Base-by-base conservation (phyloP, 768 basidiomycete species). In the Naganishia friedmannii region DNA sequence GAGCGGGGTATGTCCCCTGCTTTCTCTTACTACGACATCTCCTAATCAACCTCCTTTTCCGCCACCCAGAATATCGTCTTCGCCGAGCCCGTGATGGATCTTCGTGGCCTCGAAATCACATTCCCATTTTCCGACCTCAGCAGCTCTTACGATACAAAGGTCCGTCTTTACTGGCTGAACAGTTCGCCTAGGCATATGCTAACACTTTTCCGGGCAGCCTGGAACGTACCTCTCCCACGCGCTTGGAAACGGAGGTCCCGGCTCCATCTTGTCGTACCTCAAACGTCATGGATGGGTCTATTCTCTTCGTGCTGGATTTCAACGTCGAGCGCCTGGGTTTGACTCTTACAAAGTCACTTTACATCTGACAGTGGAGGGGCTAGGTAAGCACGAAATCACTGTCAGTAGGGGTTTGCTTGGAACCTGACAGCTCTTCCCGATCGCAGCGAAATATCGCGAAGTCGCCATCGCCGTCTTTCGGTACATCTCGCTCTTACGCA, bases 271-370 rank as follows among this genome's bases (percentile, higher is more conserved):
- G 74, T 91, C 93, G 0, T 92, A 93, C 78, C 84, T 99, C 69
- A 98, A 95, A 82, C 84, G 85, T 70, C 90, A 89, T 76, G 91
- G 92, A 2, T 95, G 93, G 92, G 85, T 90, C 46, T 91, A 88
- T 31, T 84, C 84, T 13, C 83, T 98, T 60, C 87, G 85, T 66
- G 84, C 88, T 53, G 92, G 90, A 0, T 84, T 86, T 2, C 89
- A 90, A 74, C 91, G 86, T 23, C 86, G 91, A 73, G 82, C 82
- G 1, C 74, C 72, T 46, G 92, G 93, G 0, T 92, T 97, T 77
- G 90, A 88, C 48, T 89, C 91, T 85, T 91, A 96, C 83, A 93
- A 91, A 78, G 80, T 90, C 21, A 89, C 88, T 1, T 83, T 90
- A 28, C 82, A 90, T 75, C 82, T 99, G 72, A 96, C 96, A 0